These are phyloP conservation scores for Penicillium sp. DNA, from an alignment of 2,329 filamentous ascomycete species.

Conservation along the genomic window DNA sequence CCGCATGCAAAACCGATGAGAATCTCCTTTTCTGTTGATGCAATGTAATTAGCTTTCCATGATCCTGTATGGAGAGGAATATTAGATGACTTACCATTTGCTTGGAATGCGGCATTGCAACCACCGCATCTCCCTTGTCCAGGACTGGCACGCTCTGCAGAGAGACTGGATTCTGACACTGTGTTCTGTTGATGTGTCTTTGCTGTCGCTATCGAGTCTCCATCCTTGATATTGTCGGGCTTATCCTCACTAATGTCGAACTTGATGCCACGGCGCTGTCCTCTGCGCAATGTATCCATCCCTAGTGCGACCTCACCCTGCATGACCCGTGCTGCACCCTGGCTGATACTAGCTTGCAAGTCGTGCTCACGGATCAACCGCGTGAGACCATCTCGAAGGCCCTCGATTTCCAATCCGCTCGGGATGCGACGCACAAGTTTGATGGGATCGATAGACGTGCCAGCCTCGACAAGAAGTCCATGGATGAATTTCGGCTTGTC, in stretches of 20 bases:
- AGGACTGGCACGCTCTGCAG: conserved; percentile 3
- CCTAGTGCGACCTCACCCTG: conserved; percentile 79
- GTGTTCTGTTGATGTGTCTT: conserved; percentile 13
- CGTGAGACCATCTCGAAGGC: conserved; percentile 77
- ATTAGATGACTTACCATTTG: conserved; percentile 31
- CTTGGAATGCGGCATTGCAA: conserved; percentile 35
- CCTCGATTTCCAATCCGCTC: conserved; percentile 86
- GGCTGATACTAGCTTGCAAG: conserved; percentile 86
- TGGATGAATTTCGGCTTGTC: conserved; percentile 94
- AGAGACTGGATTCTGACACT: conserved; percentile 6
- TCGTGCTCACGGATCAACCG: conserved; percentile 95
- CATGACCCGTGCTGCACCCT: conserved; percentile 80
- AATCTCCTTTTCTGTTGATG: conserved; percentile 47
- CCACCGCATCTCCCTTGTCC: conserved; percentile 35
- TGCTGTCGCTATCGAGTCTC: conserved; percentile 11
- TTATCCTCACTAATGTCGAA: conserved; percentile 62
- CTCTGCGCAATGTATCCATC: conserved; percentile 72
- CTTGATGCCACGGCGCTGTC: conserved; percentile 79
- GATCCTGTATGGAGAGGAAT: not conserved
- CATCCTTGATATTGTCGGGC: conserved; percentile 7
- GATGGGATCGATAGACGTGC: conserved; percentile 88
- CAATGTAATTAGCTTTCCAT: not conserved
- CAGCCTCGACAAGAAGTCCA: conserved; percentile 85
- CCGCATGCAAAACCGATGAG: conserved; percentile 64
- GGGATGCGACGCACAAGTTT: conserved; percentile 85